Conservation (phyloP, 2,329 filamentous ascomycete species). For the Onygenales sp. region DNA sequence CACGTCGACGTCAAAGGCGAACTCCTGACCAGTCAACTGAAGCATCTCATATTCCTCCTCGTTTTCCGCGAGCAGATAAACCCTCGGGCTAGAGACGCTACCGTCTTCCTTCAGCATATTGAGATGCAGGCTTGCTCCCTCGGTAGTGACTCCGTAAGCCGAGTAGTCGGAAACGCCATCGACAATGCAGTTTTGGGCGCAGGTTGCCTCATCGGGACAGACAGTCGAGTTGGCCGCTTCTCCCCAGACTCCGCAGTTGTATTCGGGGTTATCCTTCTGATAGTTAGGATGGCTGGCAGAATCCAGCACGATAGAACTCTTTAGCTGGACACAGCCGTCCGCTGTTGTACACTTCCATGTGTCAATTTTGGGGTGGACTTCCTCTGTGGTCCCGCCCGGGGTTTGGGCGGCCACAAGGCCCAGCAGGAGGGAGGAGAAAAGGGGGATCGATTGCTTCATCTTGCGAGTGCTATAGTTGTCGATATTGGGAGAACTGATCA, state of each 20-base stretch:
- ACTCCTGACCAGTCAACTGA: slow-evolving; percentile 53
- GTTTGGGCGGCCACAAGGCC: slow-evolving; percentile 42
- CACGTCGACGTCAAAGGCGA: slow-evolving; percentile 61
- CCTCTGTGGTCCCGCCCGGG: slow-evolving; percentile 33
- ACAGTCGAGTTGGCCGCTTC: slow-evolving; percentile 28
- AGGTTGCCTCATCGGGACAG: slow-evolving; percentile 40
- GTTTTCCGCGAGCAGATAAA: slow-evolving; percentile 52
- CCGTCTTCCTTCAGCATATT: slow-evolving; percentile 31
- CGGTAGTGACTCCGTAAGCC: slow-evolving; percentile 42
- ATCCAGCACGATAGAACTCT: slow-evolving; percentile 44
- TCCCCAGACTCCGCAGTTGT: slow-evolving; percentile 44
- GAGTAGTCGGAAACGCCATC: slow-evolving; percentile 44
- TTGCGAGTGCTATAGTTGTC: neutral
- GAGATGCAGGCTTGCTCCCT: slow-evolving; percentile 38
- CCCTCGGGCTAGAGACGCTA: slow-evolving; percentile 34
- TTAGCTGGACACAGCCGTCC: slow-evolving; percentile 41
- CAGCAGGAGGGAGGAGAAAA: slow-evolving; percentile 21
- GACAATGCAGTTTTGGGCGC: slow-evolving; percentile 45
- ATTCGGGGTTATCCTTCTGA: slow-evolving; percentile 30
- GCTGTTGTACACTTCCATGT: slow-evolving; percentile 42
- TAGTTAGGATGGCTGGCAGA: slow-evolving; percentile 46
- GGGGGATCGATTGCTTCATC: neutral
- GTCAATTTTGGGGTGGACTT: slow-evolving; percentile 42
- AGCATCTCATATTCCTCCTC: slow-evolving; percentile 54
- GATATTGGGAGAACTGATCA: neutral